phyloP scores from a whole-genome alignment of 441 rosid genomes.

The Corymbia calophylla region DNA sequence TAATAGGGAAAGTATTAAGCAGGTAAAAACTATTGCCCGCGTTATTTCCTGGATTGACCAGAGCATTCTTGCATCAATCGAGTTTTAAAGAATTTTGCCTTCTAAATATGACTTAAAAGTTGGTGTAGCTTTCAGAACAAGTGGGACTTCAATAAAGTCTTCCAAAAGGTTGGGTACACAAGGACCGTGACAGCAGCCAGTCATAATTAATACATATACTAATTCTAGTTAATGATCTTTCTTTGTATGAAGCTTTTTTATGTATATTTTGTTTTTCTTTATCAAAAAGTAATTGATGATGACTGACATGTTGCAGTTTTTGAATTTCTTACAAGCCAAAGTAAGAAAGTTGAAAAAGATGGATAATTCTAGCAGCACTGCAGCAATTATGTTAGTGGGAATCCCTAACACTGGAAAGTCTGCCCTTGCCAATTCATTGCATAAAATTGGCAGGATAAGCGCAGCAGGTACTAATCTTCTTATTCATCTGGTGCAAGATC shows the following conservation, averaged over 20 bases:
- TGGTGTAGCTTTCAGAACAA: not conserved
- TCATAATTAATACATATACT: not conserved
- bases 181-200: not conserved
- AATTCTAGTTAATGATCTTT: not conserved
- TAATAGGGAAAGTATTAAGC: constrained; percentile 50
- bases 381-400: constrained; percentile 63
- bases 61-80: not conserved
- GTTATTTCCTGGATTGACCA: not conserved
- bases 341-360: constrained; percentile 40
- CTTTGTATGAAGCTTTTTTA: not conserved
- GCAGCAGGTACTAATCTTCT: constrained; percentile 40
- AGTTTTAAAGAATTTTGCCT: not conserved
- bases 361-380: constrained; percentile 35
- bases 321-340: constrained; percentile 61
- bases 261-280: not conserved
- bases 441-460: constrained; percentile 74
- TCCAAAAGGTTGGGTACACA: not conserved
- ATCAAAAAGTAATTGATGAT: not conserved
- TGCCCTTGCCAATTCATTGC: constrained; percentile 65
- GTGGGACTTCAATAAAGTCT: not conserved
- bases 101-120: not conserved
- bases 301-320: constrained; percentile 33
- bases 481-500: not conserved
- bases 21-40: constrained; percentile 21
- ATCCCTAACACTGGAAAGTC: constrained; percentile 86